Conservation (phyloP, 192 early-diverging fungal species). For the Kappamyces sp. region DNA sequence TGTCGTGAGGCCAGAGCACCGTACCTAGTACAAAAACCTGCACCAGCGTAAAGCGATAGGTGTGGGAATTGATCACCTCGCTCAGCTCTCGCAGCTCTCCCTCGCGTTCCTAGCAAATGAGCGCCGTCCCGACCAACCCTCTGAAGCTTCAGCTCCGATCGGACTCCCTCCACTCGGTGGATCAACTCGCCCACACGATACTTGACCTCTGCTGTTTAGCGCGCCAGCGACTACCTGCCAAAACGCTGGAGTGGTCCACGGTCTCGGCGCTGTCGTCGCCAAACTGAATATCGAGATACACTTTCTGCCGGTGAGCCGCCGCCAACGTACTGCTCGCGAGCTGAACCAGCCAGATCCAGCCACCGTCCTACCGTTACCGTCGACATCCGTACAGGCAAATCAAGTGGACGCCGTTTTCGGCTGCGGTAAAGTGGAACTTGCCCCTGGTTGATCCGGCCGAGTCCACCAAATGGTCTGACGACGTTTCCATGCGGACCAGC, state of each 20-base stretch:
- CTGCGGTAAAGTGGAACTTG: conserved; percentile 86
- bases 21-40: conserved; percentile 73
- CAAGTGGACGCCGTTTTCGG: conserved; percentile 81
- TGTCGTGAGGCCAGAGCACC: background rate
- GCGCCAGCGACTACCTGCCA: too few relatives aligned
- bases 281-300: conserved; percentile 14
- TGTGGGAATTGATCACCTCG: conserved; percentile 75
- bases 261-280: conserved; percentile 3
- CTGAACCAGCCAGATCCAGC: conserved; percentile 2
- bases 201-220: background rate
- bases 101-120: conserved; percentile 67
- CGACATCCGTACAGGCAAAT: conserved; percentile 68
- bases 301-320: background rate
- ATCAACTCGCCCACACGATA: background rate
- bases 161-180: background rate
- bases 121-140: conserved; percentile 2
- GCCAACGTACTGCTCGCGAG: background rate
- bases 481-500: conserved; percentile 5
- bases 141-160: conserved; percentile 4
- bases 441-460: conserved; percentile 68
- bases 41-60: conserved; percentile 80
- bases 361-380: background rate
- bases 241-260: too few relatives aligned
- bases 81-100: conserved; percentile 83
- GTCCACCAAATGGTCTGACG: conserved; percentile 62